Percentiles rank a stretch among this genome's conserved stretches.
phyloP scores from a whole-genome alignment of 495 filamentous ascomycete species.

The Lepraria neglecta region DNA sequence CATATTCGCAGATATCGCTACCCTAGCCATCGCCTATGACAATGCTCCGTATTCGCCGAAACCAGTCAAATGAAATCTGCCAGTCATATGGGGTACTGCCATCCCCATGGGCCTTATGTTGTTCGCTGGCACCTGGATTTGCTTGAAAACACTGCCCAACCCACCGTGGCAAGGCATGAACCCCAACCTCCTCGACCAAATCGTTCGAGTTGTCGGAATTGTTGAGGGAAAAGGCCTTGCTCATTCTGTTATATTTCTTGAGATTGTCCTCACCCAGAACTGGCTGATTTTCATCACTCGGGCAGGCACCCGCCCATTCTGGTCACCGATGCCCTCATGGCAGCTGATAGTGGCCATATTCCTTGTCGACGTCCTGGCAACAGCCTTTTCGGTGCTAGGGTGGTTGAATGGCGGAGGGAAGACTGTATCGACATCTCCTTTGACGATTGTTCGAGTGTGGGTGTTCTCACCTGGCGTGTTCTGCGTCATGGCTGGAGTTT shows the following conservation, averaged over 20 bases:
- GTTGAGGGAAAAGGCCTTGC: conserved; percentile 49
- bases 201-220: too few species aligned
- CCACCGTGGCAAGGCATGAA: too few species aligned
- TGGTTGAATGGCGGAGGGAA: conserved; percentile 63
- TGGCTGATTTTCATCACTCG: conserved; percentile 97
- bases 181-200: too few species aligned
- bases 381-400: conserved; percentile 76
- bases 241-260: conserved; percentile 78
- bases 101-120: conserved; percentile 74
- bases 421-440: conserved; percentile 42
- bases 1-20: conserved; percentile 92
- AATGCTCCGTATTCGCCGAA: conserved; percentile 80
- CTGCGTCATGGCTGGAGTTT: conserved; percentile 58
- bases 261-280: conserved; percentile 88
- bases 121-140: conserved; percentile 77
- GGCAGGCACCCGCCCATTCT: conserved; percentile 71
- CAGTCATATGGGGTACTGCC: conserved; percentile 88
- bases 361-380: conserved; percentile 73
- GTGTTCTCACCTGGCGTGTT: conserved; percentile 84
- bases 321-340: conserved; percentile 77
- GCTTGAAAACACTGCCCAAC: conserved; percentile 62
- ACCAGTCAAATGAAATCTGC: conserved; percentile 91
- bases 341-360: conserved; percentile 71
- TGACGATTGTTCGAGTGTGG: conserved; percentile 81
- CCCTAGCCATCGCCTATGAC: conserved; percentile 88